Conservation (phyloP, 352 stramenopile species). For the Paralagenidium karlingii region DNA sequence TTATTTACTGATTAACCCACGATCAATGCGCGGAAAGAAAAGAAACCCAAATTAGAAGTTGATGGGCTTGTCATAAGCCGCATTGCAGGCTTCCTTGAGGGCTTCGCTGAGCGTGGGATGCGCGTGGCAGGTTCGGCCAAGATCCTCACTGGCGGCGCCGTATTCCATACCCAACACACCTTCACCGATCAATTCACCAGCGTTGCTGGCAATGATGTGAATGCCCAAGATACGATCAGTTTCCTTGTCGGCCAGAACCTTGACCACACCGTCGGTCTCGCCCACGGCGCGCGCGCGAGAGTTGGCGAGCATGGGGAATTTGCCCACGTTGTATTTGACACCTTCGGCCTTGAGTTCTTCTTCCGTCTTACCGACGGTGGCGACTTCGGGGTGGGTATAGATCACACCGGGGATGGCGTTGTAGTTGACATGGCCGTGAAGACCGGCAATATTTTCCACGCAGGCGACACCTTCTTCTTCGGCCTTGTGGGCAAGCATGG, state of each 20-base stretch:
- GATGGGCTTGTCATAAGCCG: conserved; percentile 97
- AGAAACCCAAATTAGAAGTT: conserved; percentile 88
- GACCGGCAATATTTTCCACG: conserved; percentile 95
- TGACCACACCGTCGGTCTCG: conserved; percentile 94
- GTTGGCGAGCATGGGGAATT: conserved; percentile 98
- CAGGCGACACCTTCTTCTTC: conserved; percentile 98
- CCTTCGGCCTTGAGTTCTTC: conserved; percentile 94
- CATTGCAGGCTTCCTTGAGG: conserved; percentile 98
- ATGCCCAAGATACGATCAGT: conserved; percentile 97
- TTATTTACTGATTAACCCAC: too few relatives aligned
- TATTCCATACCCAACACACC: conserved; percentile 98
- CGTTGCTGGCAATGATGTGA: conserved; percentile 99
- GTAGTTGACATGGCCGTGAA: conserved; percentile 98
- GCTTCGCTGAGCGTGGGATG: conserved; percentile 97
- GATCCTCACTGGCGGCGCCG: conserved; percentile 95
- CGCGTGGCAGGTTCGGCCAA: conserved; percentile 97
- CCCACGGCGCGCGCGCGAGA: conserved; percentile 90
- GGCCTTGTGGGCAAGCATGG: conserved; percentile 99
- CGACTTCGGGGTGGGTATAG: conserved; percentile 96
- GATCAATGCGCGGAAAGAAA: too few relatives aligned
- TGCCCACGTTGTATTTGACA: conserved; percentile 93
- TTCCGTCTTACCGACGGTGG: conserved; percentile 95
- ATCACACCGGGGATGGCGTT: conserved; percentile 98
- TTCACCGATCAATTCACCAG: conserved; percentile 99
- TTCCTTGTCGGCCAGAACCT: conserved; percentile 95